Conservation (phyloP, 2,329 filamentous ascomycete species). For the Aureobasidium sp. region DNA sequence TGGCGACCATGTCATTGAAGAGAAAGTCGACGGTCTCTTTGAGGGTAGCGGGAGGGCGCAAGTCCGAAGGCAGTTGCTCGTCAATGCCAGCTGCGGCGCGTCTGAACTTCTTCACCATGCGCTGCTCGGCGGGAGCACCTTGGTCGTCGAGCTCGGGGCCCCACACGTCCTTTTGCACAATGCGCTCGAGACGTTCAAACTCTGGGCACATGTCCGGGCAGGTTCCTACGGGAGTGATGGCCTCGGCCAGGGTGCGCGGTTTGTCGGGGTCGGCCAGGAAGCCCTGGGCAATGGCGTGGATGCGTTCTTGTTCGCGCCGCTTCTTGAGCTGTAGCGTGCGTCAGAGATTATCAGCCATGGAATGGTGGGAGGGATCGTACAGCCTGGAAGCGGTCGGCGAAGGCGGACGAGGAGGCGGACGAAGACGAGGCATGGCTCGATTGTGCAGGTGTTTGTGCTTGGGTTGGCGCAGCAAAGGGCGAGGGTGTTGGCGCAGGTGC, state of each 20-base stretch:
- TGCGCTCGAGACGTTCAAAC: slow-evolving; percentile 52
- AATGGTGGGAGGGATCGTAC: slow-evolving; percentile 2
- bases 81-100: slow-evolving; percentile 55
- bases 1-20: slow-evolving; percentile 40
- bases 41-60: slow-evolving; percentile 46
- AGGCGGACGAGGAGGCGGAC: neutral
- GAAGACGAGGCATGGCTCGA: neutral
- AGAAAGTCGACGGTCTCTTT: slow-evolving; percentile 37
- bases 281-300: slow-evolving; percentile 43
- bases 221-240: slow-evolving; percentile 52
- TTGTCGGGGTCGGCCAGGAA: slow-evolving; percentile 51
- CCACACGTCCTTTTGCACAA: slow-evolving; percentile 53
- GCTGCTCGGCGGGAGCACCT: slow-evolving; percentile 35
- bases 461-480: neutral
- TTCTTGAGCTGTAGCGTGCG: slow-evolving; percentile 33
- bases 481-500: slow-evolving; percentile 4
- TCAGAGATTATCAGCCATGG: slow-evolving; percentile 3
- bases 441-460: neutral
- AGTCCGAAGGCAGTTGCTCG: slow-evolving; percentile 54
- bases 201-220: slow-evolving; percentile 58
- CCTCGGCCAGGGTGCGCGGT: slow-evolving; percentile 49
- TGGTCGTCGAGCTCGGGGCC: slow-evolving; percentile 40
- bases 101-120: slow-evolving; percentile 57
- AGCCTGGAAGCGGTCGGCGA: slow-evolving; percentile 8
- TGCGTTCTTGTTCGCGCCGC: slow-evolving; percentile 41